Base-by-base conservation (phyloP, 768 basidiomycete species). In the Terana coerulea region DNA sequence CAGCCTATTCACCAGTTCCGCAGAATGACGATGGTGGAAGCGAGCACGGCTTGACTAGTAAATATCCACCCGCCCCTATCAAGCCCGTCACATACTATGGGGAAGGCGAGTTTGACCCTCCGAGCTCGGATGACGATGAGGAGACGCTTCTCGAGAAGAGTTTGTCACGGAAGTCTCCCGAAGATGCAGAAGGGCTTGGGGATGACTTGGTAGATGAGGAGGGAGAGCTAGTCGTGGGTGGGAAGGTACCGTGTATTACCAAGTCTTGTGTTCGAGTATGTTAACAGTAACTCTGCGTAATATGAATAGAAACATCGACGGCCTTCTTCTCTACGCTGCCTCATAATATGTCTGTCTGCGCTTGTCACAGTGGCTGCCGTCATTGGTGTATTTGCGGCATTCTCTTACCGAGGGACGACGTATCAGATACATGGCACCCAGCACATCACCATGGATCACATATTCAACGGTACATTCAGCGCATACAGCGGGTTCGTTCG, bases 391-490 rank as follows among this genome's bases (percentile, higher is more conserved):
- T 76, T 93, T 56, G 86, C 92, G 11, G 93, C 90, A 0, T 72
- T 76, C 44, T 75, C 81, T 2, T 97, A 91, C 70, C 74, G 75
- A 22, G 80, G 84, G 17, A 69, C 75, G 49, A 61, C 76, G 7
- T 77, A 77, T 65, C 72, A 68, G 60, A 60, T 73, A 5, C 73
- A 75, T 24, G 88, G 90, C 1, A 74, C 66, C 30, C 74, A 73
- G 52, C 88, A 80, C 58, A 74, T 98, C 26, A 86, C 86, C 3
- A 82, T 98, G 77, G 91, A 98, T 63, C 87, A 94, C 64, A 67
- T 97, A 45, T 93, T 92, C 72, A 95, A 97, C 63, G 92, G 91
- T 3, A 98, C 95, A 1, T 98, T 98, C 63, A 54, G 29, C 14
- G 67, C 74, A 2, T 62, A 75, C 3, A 59, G 63, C 2, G 73